A percentile compares a stretch with the other conserved stretches of the same genome.
Evolutionary conservation across 495 filamentous ascomycete genomes (phyloP).

Genomic region (Annulohypoxylon stygium): DNA sequence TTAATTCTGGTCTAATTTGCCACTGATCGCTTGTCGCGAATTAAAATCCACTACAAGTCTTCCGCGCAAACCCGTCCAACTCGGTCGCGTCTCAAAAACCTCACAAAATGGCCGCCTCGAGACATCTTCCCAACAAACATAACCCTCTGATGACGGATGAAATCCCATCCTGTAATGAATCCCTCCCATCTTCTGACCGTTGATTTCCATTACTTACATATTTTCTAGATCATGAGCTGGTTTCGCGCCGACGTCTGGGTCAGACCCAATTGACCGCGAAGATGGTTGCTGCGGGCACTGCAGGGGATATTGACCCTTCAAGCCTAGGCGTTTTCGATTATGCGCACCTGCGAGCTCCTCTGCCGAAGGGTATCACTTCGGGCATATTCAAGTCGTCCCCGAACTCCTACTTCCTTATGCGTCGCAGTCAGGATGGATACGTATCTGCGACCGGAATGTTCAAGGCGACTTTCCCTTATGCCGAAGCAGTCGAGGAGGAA

Average conservation of each 20-base stretch:
- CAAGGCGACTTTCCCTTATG: slow-evolving; percentile 97
- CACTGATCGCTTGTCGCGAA: slow-evolving; percentile 16
- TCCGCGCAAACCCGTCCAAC: slow-evolving; percentile 22
- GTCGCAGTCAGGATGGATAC: slow-evolving; percentile 93
- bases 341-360: slow-evolving; percentile 89
- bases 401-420: slow-evolving; percentile 96
- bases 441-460: slow-evolving; percentile 99
- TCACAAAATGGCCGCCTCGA: slow-evolving; percentile 67
- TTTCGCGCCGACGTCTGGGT: slow-evolving; percentile 86
- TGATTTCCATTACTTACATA: slow-evolving; percentile 50
- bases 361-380: slow-evolving; percentile 88
- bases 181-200: slow-evolving; percentile 1
- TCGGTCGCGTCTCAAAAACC: slow-evolving; percentile 48
- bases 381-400: slow-evolving; percentile 91
- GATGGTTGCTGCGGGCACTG: slow-evolving; percentile 72
- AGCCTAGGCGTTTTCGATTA: slow-evolving; percentile 91
- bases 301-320: slow-evolving; percentile 75
- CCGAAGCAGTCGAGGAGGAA: slow-evolving; percentile 84
- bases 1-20: slow-evolving; percentile 29
- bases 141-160: slow-evolving; percentile 86
- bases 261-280: slow-evolving; percentile 92
- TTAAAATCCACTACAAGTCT: slow-evolving; percentile 19
- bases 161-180: slow-evolving; percentile 69
- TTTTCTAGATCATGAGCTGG: slow-evolving; percentile 80
- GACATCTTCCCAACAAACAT: slow-evolving; percentile 74